Base-by-base conservation (phyloP, 2,329 filamentous ascomycete species). In the Pseudogymnoascus sp. region DNA sequence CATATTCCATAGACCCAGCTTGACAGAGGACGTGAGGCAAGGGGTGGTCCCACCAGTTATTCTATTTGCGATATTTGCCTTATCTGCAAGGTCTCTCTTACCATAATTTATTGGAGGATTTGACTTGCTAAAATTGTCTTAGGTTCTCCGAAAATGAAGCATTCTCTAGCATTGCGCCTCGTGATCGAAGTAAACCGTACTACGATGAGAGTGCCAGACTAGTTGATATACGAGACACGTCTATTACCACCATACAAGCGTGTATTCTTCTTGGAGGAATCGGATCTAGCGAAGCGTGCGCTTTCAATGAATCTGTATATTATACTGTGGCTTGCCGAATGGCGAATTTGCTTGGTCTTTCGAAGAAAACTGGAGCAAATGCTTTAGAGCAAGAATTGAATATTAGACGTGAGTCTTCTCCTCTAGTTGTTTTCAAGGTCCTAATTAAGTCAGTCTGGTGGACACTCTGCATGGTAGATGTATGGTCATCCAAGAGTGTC, bases 401-500 rank as follows among this genome's bases (percentile, higher is more conserved):
- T 35, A 58, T 66, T 25, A 50, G 66, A 58, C 61, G 66, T 66
- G 18, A 37, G 59, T 60, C 20, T 15, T 30, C 22, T 30, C 20
- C 18, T 14, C 3, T 62, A 15, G 20, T 38, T 18, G 33, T 11
- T 28, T 12, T 43, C 11, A 20, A 25, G 22, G 1, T 41, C 28
- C 57, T 66, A 38, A 66, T 38, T 14, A n/a, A 30, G 41, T 5
- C 12, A 68, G 64, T 67, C 6, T 68, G 66, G 65, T 67, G 65
- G 61, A 63, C 66, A 6, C 43, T 68, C 2, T 66, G 62, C 18
- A 67, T 66, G 64, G 62, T 66, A 18, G 66, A 68, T 61, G 62
- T 66, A n/a, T 68, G 66, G 66, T 65, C 64, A 8, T 68, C 66
- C n/a, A 59, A 60, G 6, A 62, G 61, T 4, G 64, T 68, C 9